Evolutionary conservation across 1,139 yeast species (phyloP).

Genomic region (Taphrina wiesneri): DNA sequence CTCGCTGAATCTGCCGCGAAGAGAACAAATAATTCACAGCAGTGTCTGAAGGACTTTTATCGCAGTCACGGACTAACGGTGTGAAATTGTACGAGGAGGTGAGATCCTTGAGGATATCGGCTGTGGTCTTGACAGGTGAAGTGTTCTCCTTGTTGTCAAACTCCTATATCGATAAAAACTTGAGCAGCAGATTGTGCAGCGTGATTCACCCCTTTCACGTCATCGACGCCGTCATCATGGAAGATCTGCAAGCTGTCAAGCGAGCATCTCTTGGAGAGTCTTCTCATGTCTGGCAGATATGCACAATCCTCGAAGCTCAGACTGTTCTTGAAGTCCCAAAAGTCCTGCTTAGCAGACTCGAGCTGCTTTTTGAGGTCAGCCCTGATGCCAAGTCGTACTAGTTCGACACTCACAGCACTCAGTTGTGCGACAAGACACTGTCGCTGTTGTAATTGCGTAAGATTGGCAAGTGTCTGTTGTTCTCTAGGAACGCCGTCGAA

Average conservation of each 20-base stretch:
- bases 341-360: slow-evolving; percentile 23
- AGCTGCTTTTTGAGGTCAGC: neutral
- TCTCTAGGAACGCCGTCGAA: slow-evolving; percentile 16
- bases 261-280: neutral
- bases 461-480: slow-evolving; percentile 20
- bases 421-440: slow-evolving; percentile 6
- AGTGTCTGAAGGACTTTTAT: neutral
- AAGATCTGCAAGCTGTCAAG: neutral
- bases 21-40: neutral
- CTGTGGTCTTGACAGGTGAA: neutral
- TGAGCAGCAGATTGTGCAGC: neutral
- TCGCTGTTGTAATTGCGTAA: slow-evolving; percentile 10
- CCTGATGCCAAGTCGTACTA: neutral
- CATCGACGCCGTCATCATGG: neutral
- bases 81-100: neutral
- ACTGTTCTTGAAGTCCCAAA: slow-evolving; percentile 9
- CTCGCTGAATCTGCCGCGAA: neutral
- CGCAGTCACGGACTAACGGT: neutral
- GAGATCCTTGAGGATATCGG: neutral
- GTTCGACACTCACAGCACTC: neutral
- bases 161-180: neutral
- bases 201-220: too few species aligned
- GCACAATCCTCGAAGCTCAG: neutral
- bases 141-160: neutral
- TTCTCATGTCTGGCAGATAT: neutral